phyloP scores from a whole-genome alignment of 257 asterid species.

The Echium plantagineum region DNA sequence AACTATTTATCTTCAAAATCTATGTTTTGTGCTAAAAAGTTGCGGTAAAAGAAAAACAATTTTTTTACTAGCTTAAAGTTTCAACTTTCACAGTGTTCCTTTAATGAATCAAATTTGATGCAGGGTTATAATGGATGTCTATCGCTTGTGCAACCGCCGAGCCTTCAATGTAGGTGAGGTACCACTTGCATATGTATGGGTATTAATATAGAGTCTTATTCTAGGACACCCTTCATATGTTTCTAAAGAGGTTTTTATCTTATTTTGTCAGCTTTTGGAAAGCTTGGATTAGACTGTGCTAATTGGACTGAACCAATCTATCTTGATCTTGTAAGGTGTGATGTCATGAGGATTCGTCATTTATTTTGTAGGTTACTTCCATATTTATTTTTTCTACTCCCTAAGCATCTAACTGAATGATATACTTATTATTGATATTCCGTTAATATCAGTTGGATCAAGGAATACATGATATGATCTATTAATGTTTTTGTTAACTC shows the following conservation, averaged over 20 bases:
- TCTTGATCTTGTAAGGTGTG: slow-evolving; percentile 73
- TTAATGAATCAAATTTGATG: slow-evolving; percentile 17
- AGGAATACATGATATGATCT: too few species aligned
- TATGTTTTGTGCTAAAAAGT: neutral
- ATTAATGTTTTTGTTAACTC: too few species aligned
- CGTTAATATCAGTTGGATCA: too few species aligned
- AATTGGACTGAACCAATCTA: slow-evolving; percentile 95
- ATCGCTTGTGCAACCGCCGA: slow-evolving; percentile 61
- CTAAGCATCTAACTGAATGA: too few species aligned
- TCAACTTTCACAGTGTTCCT: neutral
- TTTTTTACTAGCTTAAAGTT: neutral
- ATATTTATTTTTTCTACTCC: too few species aligned
- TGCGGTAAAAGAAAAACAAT: neutral
- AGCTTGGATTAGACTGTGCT: slow-evolving; percentile 97
- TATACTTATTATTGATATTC: too few species aligned
- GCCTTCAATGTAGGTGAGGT: slow-evolving; percentile 76
- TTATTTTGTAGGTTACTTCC: neutral
- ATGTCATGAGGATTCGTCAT: neutral
- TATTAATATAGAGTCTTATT: neutral
- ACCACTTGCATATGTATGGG: slow-evolving; percentile 8
- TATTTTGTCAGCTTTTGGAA: slow-evolving; percentile 61
- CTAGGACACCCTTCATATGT: slow-evolving; percentile 1
- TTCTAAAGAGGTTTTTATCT: slow-evolving; percentile 17
- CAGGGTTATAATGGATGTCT: slow-evolving; percentile 90
- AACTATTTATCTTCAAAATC: too few species aligned